These are phyloP conservation scores for Diaporthe velutina DNA, from an alignment of 2,329 filamentous ascomycete species.

Conservation along the genomic window DNA sequence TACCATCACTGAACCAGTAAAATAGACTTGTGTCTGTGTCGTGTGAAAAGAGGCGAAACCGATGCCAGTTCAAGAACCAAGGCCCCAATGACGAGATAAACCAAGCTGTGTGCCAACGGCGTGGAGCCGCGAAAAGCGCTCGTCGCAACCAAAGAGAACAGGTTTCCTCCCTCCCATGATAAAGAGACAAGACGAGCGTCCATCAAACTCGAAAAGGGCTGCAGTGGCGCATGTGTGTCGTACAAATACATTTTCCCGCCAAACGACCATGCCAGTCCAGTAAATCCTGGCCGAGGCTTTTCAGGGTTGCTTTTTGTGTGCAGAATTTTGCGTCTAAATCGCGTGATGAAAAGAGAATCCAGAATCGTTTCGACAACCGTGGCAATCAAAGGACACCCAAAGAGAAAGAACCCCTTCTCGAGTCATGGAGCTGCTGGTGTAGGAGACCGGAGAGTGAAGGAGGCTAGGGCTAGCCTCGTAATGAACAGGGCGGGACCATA, in stretches of 20 bases:
- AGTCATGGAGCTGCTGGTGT: background rate
- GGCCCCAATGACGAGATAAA: background rate
- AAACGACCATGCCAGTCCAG: constrained; percentile 13
- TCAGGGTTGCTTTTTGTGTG: background rate
- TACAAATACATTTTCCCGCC: constrained; percentile 15
- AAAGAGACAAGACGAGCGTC: background rate
- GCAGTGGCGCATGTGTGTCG: background rate
- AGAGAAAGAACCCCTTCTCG: background rate
- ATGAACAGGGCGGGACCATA: background rate
- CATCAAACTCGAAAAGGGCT: background rate
- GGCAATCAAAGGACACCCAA: background rate
- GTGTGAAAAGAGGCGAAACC: background rate
- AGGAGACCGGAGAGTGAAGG: background rate
- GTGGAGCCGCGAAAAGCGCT: background rate
- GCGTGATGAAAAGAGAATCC: background rate
- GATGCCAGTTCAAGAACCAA: background rate
- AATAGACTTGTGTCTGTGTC: background rate
- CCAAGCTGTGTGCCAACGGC: background rate
- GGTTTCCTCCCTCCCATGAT: background rate
- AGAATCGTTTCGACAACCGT: background rate
- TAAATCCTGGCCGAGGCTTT: constrained; percentile 10
- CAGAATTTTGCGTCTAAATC: background rate
- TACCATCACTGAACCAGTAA: background rate
- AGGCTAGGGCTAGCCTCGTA: background rate
- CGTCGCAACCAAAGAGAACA: background rate